Percentiles rank a stretch among this genome's conserved stretches.
Evolutionary conservation across 106 monocot species (phyloP).

Genomic region (Triglochin maritima): DNA sequence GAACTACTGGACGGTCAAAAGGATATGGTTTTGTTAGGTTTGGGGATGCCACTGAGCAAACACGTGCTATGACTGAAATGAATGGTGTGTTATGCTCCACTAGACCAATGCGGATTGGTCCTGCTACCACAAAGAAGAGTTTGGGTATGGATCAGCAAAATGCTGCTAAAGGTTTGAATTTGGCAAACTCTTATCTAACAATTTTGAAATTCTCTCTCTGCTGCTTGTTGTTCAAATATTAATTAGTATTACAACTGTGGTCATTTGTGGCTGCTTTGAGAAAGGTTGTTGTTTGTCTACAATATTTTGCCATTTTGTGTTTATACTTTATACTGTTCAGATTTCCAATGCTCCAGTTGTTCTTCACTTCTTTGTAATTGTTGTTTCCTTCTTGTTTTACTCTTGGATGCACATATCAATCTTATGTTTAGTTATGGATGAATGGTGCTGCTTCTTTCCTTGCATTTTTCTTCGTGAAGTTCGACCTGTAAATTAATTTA

Average conservation of each 20-base stretch:
- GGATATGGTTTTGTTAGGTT: constrained; percentile 89
- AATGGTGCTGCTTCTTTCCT: constrained; percentile 20
- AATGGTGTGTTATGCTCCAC: constrained; percentile 72
- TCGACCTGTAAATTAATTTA: constrained; percentile 14
- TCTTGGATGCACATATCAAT: background rate
- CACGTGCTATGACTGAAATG: constrained; percentile 84
- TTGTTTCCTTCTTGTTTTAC: background rate
- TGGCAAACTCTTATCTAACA: background rate
- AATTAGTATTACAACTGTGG: no score
- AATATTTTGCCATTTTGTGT: no score
- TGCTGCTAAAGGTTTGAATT: constrained; percentile 33
- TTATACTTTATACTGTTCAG: no score
- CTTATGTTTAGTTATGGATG: background rate
- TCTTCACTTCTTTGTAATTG: background rate
- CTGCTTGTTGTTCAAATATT: background rate
- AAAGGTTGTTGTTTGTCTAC: no score
- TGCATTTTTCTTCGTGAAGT: constrained; percentile 44
- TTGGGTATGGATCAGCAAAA: constrained; percentile 26
- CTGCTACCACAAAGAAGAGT: constrained; percentile 55
- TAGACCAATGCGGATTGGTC: constrained; percentile 68
- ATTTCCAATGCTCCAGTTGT: no score
- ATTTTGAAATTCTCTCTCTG: background rate
- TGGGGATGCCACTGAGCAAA: constrained; percentile 61
- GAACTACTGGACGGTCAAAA: constrained; percentile 69
- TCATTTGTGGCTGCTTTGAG: no score